Evolutionary conservation across 345 rosid species (phyloP).

Genomic region (Arabis hirsuta): DNA sequence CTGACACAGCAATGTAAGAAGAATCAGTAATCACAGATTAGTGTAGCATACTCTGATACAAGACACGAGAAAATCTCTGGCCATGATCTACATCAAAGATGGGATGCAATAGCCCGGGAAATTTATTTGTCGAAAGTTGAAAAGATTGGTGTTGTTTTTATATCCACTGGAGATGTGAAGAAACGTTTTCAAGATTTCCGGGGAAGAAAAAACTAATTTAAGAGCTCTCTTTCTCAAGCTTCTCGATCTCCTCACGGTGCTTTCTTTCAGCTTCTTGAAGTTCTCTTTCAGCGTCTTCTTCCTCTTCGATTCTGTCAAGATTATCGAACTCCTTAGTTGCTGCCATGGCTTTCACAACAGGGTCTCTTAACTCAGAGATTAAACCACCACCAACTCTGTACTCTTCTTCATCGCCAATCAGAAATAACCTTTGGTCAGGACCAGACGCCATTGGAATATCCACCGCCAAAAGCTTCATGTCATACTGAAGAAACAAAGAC

Average conservation of each 20-base stretch:
- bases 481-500: constrained; percentile 64
- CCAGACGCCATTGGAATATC: constrained; percentile 91
- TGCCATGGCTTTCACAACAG: constrained; percentile 90
- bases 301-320: constrained; percentile 55
- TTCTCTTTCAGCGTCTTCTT: constrained; percentile 58
- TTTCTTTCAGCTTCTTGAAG: constrained; percentile 54
- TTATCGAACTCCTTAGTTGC: constrained; percentile 87
- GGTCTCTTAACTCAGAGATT: constrained; percentile 84
- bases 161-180: constrained; percentile 26
- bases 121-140: constrained; percentile 25
- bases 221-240: constrained; percentile 31
- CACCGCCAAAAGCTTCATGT: constrained; percentile 78
- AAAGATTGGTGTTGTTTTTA: constrained; percentile 20
- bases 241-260: constrained; percentile 37
- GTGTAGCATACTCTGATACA: constrained; percentile 30
- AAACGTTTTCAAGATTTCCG: constrained; percentile 9
- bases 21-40: constrained; percentile 28
- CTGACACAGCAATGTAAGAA: constrained; percentile 12
- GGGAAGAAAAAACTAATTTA: constrained; percentile 11
- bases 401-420: constrained; percentile 86
- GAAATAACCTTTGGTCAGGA: constrained; percentile 76
- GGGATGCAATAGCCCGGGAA: constrained; percentile 4
- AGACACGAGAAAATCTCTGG: neutral
- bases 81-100: neutral
- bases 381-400: constrained; percentile 87